Percentiles rank a stretch among this genome's conserved stretches.
phyloP scores from a whole-genome alignment of 331 rosid species.

The Cydonia oblonga region DNA sequence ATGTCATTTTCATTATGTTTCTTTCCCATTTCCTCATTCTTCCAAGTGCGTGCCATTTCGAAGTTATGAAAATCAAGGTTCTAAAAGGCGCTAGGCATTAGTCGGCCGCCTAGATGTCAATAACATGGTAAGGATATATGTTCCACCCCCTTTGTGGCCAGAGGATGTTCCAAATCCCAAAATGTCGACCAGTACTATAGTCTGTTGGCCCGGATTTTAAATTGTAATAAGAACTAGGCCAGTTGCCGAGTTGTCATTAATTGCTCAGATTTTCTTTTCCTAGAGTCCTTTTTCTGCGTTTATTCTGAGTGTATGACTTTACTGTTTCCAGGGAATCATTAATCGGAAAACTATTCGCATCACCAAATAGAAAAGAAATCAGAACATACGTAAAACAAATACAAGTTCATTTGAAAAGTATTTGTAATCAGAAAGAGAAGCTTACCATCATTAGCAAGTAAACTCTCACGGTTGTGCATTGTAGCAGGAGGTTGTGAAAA shows the following conservation, averaged over 20 bases:
- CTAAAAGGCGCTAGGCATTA: too few relatives aligned
- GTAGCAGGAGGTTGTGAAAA: conserved; percentile 33
- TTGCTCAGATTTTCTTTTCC: neutral
- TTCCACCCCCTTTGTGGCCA: neutral
- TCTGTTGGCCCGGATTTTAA: neutral
- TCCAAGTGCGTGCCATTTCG: too few relatives aligned
- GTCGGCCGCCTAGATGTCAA: too few relatives aligned
- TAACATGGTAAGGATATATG: too few relatives aligned
- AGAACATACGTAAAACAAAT: neutral
- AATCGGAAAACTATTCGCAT: neutral
- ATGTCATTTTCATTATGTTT: too few relatives aligned
- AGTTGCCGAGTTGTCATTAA: neutral
- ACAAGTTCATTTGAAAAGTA: neutral
- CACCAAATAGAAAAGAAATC: neutral
- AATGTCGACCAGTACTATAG: neutral
- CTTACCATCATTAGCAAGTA: conserved; percentile 30
- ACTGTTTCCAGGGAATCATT: neutral
- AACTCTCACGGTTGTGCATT: conserved; percentile 19
- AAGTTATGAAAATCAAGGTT: too few relatives aligned
- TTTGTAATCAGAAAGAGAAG: conserved; percentile 9
- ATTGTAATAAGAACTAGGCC: neutral
- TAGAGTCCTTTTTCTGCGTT: neutral
- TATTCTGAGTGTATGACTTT: neutral
- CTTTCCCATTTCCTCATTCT: too few relatives aligned
- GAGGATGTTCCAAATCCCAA: neutral